These are phyloP conservation scores for Penicillium goetzii DNA, from an alignment of 495 filamentous ascomycete species.

Conservation along the genomic window DNA sequence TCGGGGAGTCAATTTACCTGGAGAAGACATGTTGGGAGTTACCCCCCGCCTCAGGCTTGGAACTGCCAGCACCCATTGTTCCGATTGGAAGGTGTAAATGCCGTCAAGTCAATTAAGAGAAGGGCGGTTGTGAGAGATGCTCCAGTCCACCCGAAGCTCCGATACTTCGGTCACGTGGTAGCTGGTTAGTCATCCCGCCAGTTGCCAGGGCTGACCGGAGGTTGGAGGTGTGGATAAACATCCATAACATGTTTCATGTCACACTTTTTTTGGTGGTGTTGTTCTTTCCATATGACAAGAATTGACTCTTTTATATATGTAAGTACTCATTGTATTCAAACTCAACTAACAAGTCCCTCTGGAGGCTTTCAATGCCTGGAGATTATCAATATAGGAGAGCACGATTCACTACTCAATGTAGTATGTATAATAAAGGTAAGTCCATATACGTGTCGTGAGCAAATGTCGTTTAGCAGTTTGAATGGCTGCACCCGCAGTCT, in stretches of 20 bases:
- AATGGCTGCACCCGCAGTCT: no score
- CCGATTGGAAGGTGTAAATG: constrained; percentile 22
- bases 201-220: background rate
- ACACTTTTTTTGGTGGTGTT: no score
- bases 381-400: background rate
- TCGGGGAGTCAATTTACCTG: constrained; percentile 39
- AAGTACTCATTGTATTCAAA: no score
- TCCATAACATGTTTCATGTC: no score
- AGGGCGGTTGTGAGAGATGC: constrained; percentile 25
- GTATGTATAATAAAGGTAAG: no score
- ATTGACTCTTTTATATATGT: background rate
- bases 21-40: constrained; percentile 57
- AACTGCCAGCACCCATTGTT: constrained; percentile 57
- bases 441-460: no score
- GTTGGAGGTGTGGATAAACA: no score
- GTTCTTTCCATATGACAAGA: no score
- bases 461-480: no score
- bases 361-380: background rate
- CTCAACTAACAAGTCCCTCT: no score
- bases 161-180: constrained; percentile 32
- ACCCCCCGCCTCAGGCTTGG: constrained; percentile 55
- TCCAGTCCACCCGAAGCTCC: constrained; percentile 30
- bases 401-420: background rate
- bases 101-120: constrained; percentile 24
- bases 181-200: constrained; percentile 4